Base-by-base conservation (phyloP, 305 asterid genomes). In the Salvia sclarea region DNA sequence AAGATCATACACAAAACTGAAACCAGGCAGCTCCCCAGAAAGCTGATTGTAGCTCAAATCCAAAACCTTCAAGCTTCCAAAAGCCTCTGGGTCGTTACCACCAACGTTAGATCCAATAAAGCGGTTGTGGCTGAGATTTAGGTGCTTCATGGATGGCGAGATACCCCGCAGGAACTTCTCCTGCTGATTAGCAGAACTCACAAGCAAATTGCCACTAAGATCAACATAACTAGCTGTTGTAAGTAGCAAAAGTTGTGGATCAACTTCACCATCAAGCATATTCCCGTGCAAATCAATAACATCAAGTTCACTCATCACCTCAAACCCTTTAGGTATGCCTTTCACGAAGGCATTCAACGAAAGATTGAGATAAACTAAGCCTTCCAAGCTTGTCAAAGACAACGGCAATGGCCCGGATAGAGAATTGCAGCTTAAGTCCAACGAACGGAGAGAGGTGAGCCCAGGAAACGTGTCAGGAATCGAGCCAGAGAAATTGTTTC, bases 21-120 rank as follows among this genome's bases (percentile, higher is more conserved):
- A 91, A 47, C 83, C 94, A 8, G 99, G 96, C 48, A 94, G 74
- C 69, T 86, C 99, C 53, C 96, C 99, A 35, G 91, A 83, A 5
- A 94, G 74, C 73, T 84, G 91, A 79, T 91, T 94, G 79, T 85
- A 80, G 85, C 99, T 86, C 86, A 94, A 85, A 89, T 94, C 97
- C 85, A 94, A 70, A 47, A 87, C 89, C 76, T 77, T 81, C 78
- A 94, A 77, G 84, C 81, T 83, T 64, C 85, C 88, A 61, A 94
- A 87, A 55, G 76, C 74, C 63, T 75, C 85, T 4, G 86, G 84
- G 25, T 50, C 89, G 30, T 80, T 79, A 9, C 82, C 79, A 25
- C 94, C 82, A n/a, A 85, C 83, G 61, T 88, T 86, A 43, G 93
- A 90, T 55, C 98, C 98, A 0, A 78, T 82, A 16, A 92, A 62